These are phyloP conservation scores for Stentor coeruleus DNA, from an alignment of 73 alveolate species.

Conservation along the genomic window DNA sequence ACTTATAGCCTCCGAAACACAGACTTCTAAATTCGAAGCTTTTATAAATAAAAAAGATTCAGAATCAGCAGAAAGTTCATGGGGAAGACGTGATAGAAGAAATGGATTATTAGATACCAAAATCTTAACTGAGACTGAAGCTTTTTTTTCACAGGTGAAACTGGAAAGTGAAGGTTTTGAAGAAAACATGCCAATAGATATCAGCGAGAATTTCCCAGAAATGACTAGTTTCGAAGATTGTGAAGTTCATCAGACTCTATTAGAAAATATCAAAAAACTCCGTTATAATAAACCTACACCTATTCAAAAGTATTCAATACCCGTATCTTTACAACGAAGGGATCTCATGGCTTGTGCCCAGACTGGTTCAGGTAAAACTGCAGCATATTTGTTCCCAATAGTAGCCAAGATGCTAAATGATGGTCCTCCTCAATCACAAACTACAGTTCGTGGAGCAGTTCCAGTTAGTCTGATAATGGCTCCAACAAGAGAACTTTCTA, in stretches of 20 bases:
- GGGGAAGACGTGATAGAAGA: conserved; percentile 17
- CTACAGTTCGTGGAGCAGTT: conserved; percentile 41
- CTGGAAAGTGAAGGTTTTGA: conserved; percentile 2
- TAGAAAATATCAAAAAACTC: conserved; percentile 4
- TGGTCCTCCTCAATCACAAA: conserved; percentile 50
- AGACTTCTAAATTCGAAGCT: conserved; percentile 3
- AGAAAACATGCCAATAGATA: conserved; percentile 14
- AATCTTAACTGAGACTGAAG: background rate
- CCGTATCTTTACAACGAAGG: conserved; percentile 11
- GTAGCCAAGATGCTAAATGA: conserved; percentile 50
- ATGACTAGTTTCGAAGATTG: conserved; percentile 9
- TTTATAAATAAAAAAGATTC: background rate
- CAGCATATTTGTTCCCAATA: conserved; percentile 60
- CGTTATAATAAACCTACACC: conserved; percentile 24
- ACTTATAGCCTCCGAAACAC: background rate
- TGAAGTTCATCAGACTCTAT: conserved; percentile 10
- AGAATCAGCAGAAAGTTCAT: background rate
- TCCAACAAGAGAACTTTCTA: conserved; percentile 86
- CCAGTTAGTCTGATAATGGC: conserved; percentile 83
- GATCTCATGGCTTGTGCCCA: conserved; percentile 69
- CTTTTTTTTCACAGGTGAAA: conserved; percentile 2
- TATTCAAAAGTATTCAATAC: conserved; percentile 14
- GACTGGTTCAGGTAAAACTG: conserved; percentile 66
- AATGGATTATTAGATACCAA: background rate
- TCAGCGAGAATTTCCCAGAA: background rate